Percentiles rank a stretch among this genome's conserved stretches.
These are phyloP conservation scores for Hemerocallis citrina DNA, from an alignment of 106 monocot genomes.

Conservation along the genomic window DNA sequence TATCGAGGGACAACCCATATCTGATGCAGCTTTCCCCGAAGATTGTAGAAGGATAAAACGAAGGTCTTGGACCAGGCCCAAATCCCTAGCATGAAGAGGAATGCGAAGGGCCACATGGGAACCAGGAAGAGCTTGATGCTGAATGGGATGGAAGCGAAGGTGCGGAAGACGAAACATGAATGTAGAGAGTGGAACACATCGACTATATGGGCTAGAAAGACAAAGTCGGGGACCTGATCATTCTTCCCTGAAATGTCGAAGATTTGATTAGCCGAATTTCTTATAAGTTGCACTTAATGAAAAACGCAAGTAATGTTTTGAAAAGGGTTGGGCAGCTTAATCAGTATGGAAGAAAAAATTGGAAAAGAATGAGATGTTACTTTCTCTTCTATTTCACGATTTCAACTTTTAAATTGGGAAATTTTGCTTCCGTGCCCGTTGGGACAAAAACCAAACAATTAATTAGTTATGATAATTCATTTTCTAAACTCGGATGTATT, in stretches of 20 bases:
- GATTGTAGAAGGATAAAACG: slow-evolving; percentile 67
- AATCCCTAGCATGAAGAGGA: slow-evolving; percentile 51
- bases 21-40: slow-evolving; percentile 52
- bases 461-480: too few species aligned
- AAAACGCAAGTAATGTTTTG: background rate
- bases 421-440: too few species aligned
- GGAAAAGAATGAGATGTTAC: too few species aligned
- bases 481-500: too few species aligned
- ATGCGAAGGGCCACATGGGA: slow-evolving; percentile 39
- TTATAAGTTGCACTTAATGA: background rate
- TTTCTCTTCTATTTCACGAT: too few species aligned
- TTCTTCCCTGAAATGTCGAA: slow-evolving; percentile 60
- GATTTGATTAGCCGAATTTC: too few species aligned
- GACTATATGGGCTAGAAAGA: slow-evolving; percentile 81
- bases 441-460: too few species aligned
- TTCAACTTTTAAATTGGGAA: too few species aligned
- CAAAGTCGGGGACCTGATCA: slow-evolving; percentile 60
- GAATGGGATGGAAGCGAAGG: slow-evolving; percentile 44
- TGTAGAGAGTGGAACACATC: slow-evolving; percentile 62
- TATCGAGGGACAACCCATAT: slow-evolving; percentile 72
- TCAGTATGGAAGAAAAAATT: too few species aligned
- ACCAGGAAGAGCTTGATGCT: slow-evolving; percentile 22
- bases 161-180: slow-evolving; percentile 41
- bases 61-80: slow-evolving; percentile 92
- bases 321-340: too few species aligned